These are phyloP conservation scores for Neurospora africana DNA, from an alignment of 495 filamentous ascomycete genomes.

Conservation along the genomic window DNA sequence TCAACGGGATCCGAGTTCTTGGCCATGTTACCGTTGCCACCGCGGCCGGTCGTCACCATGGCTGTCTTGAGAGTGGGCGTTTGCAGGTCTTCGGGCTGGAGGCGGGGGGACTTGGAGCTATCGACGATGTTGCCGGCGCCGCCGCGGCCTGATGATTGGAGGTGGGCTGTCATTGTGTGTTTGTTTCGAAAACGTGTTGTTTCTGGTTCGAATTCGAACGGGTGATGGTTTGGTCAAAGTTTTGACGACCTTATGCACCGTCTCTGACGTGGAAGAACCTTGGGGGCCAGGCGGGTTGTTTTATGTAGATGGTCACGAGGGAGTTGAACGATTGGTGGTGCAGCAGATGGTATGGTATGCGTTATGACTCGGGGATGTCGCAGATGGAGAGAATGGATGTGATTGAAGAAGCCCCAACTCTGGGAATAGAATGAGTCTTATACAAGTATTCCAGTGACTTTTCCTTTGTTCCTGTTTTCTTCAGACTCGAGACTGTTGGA, in stretches of 20 bases:
- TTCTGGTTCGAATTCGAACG: neutral
- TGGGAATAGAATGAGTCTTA: neutral
- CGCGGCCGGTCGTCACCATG: conserved; percentile 69
- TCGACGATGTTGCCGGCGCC: conserved; percentile 67
- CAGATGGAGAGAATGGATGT: neutral
- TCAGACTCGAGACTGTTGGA: neutral
- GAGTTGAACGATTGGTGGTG: neutral
- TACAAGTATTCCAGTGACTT: neutral
- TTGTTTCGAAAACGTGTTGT: neutral
- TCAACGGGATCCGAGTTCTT: conserved; percentile 53
- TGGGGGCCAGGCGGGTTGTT: neutral
- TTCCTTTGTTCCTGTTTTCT: neutral
- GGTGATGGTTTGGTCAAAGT: neutral
- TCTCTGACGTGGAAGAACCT: neutral
- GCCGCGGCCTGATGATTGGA: conserved; percentile 41
- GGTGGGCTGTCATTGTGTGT: conserved; percentile 22
- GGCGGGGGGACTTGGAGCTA: conserved; percentile 35
- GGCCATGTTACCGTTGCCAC: conserved; percentile 62
- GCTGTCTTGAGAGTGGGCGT: conserved; percentile 76
- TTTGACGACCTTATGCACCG: neutral
- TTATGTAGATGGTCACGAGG: neutral
- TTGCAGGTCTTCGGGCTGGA: conserved; percentile 50
- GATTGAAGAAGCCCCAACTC: neutral
- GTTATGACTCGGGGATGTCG: neutral
- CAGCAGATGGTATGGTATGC: neutral